Conservation (phyloP, 192 early-diverging fungal genomes). For the Polychytrium aggregatum region DNA sequence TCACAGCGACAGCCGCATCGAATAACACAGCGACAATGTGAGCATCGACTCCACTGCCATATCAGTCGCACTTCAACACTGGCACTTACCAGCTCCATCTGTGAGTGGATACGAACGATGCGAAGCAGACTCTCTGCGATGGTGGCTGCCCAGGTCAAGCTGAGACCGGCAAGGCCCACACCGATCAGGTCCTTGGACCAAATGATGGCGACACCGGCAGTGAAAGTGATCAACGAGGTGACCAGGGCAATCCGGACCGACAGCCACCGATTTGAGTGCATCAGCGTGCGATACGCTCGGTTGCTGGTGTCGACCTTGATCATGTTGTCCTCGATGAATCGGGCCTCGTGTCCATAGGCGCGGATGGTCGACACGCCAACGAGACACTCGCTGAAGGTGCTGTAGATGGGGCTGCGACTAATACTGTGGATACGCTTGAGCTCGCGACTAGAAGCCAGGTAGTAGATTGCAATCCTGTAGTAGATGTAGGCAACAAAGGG, state of each 20-base stretch:
- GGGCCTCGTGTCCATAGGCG: slow-evolving; percentile 38
- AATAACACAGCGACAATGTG: too few species aligned
- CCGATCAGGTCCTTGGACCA: too few species aligned
- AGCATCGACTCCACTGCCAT: too few species aligned
- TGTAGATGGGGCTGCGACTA: slow-evolving; percentile 42
- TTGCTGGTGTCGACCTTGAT: slow-evolving; percentile 64
- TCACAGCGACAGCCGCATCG: too few species aligned
- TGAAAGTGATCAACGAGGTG: too few species aligned
- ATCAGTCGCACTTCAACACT: too few species aligned
- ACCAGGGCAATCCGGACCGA: too few species aligned
- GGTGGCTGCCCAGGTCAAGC: too few species aligned
- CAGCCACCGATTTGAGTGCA: slow-evolving; percentile 46
- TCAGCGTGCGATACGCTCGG: slow-evolving; percentile 64
- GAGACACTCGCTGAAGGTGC: slow-evolving; percentile 45
- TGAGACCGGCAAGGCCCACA: slow-evolving; percentile 69
- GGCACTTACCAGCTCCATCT: too few species aligned
- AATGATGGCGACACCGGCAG: too few species aligned
- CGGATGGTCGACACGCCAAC: slow-evolving; percentile 42
- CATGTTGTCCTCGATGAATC: slow-evolving; percentile 64
- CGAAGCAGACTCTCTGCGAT: too few species aligned
- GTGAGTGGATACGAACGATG: too few species aligned
- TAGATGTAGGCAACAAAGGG: slow-evolving; percentile 44
- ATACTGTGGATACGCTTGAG: slow-evolving; percentile 79
- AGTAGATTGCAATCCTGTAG: slow-evolving; percentile 59
- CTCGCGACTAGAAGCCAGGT: slow-evolving; percentile 71